Conservation (phyloP, 192 early-diverging fungal species). For the Linnemannia elongata region DNA sequence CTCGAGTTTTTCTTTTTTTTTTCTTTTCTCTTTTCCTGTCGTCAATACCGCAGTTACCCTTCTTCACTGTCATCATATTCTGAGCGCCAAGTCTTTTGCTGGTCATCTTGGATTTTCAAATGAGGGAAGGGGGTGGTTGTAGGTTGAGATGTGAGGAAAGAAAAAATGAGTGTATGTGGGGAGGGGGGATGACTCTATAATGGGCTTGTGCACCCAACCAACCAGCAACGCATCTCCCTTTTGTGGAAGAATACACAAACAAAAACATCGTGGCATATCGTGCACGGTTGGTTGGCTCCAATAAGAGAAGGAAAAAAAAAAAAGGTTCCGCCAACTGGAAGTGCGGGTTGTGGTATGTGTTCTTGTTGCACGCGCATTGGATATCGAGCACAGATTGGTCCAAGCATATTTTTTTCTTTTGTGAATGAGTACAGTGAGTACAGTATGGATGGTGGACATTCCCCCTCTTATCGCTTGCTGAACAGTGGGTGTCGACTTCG, state of each 20-base stretch:
- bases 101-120: too few species aligned
- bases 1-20: too few species aligned
- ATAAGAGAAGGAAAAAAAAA: neutral
- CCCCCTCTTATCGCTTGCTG: neutral
- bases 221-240: neutral
- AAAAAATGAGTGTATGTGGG: neutral
- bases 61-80: neutral
- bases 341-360: neutral
- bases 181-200: neutral
- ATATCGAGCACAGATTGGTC: neutral
- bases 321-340: neutral
- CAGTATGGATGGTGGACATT: neutral
- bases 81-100: too few species aligned
- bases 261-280: constrained; percentile 5
- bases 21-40: too few species aligned
- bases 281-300: constrained; percentile 36
- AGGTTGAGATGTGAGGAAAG: neutral
- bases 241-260: neutral
- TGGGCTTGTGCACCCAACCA: constrained; percentile 24
- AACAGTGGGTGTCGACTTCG: neutral
- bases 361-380: neutral
- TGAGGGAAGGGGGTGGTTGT: too few species aligned
- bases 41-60: too few species aligned
- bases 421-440: too few species aligned
- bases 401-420: neutral